Evolutionary conservation across 805 yeast species (phyloP), one percentile per base, ranked within the genome.

Genomic region (Teunomyces panamensis): DNA sequence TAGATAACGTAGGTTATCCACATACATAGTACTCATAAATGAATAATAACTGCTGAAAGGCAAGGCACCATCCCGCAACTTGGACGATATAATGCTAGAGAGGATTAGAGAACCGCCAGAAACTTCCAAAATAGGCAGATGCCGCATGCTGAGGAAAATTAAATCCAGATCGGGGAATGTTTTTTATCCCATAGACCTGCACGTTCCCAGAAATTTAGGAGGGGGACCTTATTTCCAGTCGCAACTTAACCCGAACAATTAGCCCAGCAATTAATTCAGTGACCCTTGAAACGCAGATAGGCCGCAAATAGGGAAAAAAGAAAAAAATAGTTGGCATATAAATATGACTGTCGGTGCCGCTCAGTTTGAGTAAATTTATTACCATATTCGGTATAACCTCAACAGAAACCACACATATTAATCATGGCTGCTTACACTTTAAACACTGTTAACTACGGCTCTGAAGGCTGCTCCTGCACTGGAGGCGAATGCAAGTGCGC

Each of bases 391-490:
- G 30, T 13, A 37, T 14, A 36, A n/a, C 28, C 27, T 20, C 6
- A 20, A 20, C 41, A 32, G 17, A 32, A 4, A 26, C 11, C 4
- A 37, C 29, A 37, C 30, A 37, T 11, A 20, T 26, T 24, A 20
- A 37, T 16, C 9, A 43, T 43, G 45, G 45, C 45, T 14, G 39
- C 45, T 16, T 34, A 43, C 45, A 43, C 45, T 34, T 33, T 35
- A 10, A 43, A 33, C 45, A 33, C 45, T 13, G 34, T 47, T 29
- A 47, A 43, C 50, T 43, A 47, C 47, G 20, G 35, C 32, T 37
- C 24, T 14, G 43, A 39, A 39, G 47, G 45, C 24, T 48, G 50
- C 42, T 13, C 44, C 4, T 48, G 50, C 41, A 39, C 46, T 16
- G 42, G 28, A 1, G 17, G 50, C 45, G 39, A 48, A 43, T 48